A percentile compares a stretch with the other conserved stretches of the same genome.
Evolutionary conservation across 2,329 filamentous ascomycete species (phyloP).

Genomic region (Alternaria viburni): DNA sequence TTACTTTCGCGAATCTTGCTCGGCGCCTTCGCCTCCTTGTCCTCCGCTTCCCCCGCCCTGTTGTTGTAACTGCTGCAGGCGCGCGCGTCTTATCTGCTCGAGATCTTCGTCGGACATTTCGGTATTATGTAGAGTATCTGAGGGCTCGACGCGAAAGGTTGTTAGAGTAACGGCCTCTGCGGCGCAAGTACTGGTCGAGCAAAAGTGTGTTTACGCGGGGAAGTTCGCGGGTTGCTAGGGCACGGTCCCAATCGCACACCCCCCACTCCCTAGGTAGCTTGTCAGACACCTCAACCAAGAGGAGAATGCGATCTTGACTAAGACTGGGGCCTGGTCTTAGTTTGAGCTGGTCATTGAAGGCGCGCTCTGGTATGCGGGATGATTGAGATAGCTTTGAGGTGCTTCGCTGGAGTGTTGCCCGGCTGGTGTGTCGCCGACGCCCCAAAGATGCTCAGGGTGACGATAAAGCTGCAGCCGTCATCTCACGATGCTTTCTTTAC

Average conservation of each 20-base stretch:
- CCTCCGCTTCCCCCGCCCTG: conserved; percentile 62
- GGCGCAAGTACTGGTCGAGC: conserved; percentile 3
- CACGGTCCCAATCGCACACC: neutral
- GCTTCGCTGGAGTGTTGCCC: neutral
- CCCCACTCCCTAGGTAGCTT: neutral
- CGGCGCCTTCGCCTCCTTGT: conserved; percentile 58
- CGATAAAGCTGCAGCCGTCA: neutral
- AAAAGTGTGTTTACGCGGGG: conserved; percentile 15
- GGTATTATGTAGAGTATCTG: neutral
- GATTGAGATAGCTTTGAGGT: neutral
- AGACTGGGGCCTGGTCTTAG: neutral
- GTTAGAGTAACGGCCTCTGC: neutral
- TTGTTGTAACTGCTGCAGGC: conserved; percentile 90
- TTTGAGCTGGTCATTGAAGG: neutral
- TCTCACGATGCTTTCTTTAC: neutral
- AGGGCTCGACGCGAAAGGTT: neutral
- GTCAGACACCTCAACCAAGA: neutral
- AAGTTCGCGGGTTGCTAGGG: conserved; percentile 10
- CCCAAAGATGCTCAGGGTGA: neutral
- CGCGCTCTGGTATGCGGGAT: neutral
- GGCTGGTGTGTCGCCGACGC: neutral
- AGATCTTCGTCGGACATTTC: conserved; percentile 71
- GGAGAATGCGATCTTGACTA: neutral
- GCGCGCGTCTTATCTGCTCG: conserved; percentile 87
- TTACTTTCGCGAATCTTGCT: conserved; percentile 65